A percentile compares a stretch with the other conserved stretches of the same genome.
These are phyloP conservation scores for Myxozyma monticola DNA, from an alignment of 805 yeast genomes.

Conservation along the genomic window DNA sequence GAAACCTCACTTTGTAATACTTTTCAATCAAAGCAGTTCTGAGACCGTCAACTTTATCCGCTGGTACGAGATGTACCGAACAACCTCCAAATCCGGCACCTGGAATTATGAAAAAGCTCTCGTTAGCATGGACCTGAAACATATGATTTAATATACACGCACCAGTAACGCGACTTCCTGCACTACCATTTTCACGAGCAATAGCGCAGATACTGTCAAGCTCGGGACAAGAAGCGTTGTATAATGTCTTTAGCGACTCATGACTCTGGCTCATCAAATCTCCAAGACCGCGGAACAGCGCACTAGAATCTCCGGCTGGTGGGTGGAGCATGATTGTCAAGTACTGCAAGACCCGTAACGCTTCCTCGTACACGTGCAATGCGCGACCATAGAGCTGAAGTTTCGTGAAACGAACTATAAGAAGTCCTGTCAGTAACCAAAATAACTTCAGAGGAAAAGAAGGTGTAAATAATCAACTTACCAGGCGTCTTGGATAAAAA, in stretches of 20 bases:
- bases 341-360: constrained; percentile 57
- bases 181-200: constrained; percentile 57
- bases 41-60: constrained; percentile 43
- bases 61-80: constrained; percentile 56
- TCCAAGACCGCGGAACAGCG: constrained; percentile 49
- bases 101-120: no score
- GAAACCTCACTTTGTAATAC: constrained; percentile 53
- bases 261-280: constrained; percentile 61
- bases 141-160: no score
- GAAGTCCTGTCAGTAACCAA: no score
- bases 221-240: constrained; percentile 58
- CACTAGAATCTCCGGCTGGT: constrained; percentile 3
- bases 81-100: constrained; percentile 83
- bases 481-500: constrained; percentile 58
- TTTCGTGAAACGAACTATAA: constrained; percentile 51
- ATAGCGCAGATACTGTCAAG: constrained; percentile 55
- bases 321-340: constrained; percentile 43
- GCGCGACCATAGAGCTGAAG: constrained; percentile 59
- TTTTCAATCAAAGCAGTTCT: constrained; percentile 48
- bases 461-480: no score
- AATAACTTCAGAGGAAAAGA: no score
- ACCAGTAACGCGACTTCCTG: constrained; percentile 70
- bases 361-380: constrained; percentile 63
- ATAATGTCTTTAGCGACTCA: constrained; percentile 48
- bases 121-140: no score